phyloP scores from a whole-genome alignment of 2,329 filamentous ascomycete genomes.

The Neophaeococcomyces aloes region DNA sequence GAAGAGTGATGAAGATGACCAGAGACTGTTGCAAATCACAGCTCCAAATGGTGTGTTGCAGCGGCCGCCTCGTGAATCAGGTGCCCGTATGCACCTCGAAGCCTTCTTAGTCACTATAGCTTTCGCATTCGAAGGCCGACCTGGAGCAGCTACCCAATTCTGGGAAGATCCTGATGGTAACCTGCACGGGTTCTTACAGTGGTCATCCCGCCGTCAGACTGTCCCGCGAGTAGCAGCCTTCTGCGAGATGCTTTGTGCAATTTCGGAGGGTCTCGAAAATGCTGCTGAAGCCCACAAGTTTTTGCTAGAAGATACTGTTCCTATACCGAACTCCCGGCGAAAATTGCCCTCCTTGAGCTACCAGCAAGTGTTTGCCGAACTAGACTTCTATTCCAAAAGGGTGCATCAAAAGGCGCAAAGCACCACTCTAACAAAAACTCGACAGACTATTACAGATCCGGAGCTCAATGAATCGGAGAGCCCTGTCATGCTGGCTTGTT shows the following conservation, averaged over 20 bases:
- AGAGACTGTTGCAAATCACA: conserved; percentile 41
- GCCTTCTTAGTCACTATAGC: conserved; percentile 86
- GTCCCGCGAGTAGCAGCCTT: conserved; percentile 94
- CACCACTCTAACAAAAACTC: conserved; percentile 47
- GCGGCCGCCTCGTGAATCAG: conserved; percentile 37
- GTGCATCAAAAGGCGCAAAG: conserved; percentile 60
- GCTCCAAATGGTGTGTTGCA: conserved; percentile 35
- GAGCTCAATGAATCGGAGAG: conserved; percentile 84
- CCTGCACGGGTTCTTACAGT: conserved; percentile 86
- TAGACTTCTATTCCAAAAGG: conserved; percentile 71
- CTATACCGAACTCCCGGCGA: conserved; percentile 61
- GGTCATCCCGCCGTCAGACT: conserved; percentile 90
- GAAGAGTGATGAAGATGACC: conserved; percentile 80
- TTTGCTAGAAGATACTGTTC: conserved; percentile 59
- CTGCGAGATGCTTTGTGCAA: conserved; percentile 86
- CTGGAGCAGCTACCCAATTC: conserved; percentile 75
- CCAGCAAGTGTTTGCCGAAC: conserved; percentile 82
- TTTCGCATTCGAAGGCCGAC: conserved; percentile 76
- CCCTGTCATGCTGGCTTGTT: conserved; percentile 92
- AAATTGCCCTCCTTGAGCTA: conserved; percentile 80
- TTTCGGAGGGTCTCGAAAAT: conserved; percentile 72
- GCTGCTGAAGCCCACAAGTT: conserved; percentile 81
- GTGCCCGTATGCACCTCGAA: conserved; percentile 52
- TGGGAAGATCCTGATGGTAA: conserved; percentile 92
- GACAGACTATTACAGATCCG: conserved; percentile 53